Conservation (phyloP, 805 yeast genomes). For the Yamadazyma ubonensis region DNA sequence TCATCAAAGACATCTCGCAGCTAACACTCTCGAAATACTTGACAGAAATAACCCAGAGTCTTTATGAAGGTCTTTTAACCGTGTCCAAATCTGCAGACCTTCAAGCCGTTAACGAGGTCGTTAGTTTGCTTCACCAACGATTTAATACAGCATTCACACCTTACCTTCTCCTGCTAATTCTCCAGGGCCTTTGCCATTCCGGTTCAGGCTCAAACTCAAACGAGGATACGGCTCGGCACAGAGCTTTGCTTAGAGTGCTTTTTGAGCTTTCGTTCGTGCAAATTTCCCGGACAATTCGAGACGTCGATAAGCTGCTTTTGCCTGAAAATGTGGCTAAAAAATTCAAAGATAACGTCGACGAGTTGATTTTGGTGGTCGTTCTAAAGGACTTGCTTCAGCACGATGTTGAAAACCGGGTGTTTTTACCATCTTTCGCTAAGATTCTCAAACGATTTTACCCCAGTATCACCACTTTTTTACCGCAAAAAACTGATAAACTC, state of each 20-base stretch:
- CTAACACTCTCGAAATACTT: conserved; percentile 72
- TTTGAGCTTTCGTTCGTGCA: conserved; percentile 62
- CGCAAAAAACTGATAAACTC: conserved; percentile 30
- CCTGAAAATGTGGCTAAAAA: conserved; percentile 33
- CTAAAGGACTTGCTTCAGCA: conserved; percentile 30
- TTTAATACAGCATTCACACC: conserved; percentile 57
- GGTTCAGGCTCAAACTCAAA: no score
- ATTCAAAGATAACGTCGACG: conserved; percentile 16
- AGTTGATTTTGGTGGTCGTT: conserved; percentile 24
- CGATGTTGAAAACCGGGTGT: conserved; percentile 27
- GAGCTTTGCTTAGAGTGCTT: conserved; percentile 48
- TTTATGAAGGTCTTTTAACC: conserved; percentile 59
- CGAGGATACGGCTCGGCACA: no score
- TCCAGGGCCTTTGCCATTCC: conserved; percentile 23
- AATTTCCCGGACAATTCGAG: conserved; percentile 47
- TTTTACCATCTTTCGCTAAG: conserved; percentile 41
- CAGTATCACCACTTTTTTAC: conserved; percentile 29
- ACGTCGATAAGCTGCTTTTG: conserved; percentile 42
- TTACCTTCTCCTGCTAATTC: conserved; percentile 39
- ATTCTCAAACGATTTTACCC: conserved; percentile 50
- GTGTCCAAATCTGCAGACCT: conserved; percentile 58
- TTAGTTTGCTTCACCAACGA: conserved; percentile 75
- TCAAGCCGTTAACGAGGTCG: conserved; percentile 60
- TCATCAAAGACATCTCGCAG: conserved; percentile 60
- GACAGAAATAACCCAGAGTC: conserved; percentile 62